These are phyloP conservation scores for Ceratobasidium sp. DNA, from an alignment of 1,284 basidiomycete species.

Conservation along the genomic window DNA sequence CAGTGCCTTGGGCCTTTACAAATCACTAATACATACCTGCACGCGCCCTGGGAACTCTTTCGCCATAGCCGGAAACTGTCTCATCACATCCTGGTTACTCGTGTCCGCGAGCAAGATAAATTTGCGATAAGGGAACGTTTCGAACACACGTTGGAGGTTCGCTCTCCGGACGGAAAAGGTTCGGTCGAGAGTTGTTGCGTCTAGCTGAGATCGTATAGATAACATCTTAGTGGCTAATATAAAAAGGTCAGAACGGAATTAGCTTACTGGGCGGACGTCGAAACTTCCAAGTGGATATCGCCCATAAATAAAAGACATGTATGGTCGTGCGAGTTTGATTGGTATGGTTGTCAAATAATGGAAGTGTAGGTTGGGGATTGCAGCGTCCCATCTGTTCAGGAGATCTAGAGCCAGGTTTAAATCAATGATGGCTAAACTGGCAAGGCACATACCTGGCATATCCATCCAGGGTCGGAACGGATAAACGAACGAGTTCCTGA, in stretches of 20 bases:
- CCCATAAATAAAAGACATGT: slow-evolving; percentile 47
- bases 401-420: slow-evolving; percentile 9
- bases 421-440: neutral
- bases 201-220: slow-evolving; percentile 22
- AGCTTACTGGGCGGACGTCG: slow-evolving; percentile 44
- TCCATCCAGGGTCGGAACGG: slow-evolving; percentile 47
- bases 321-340: slow-evolving; percentile 39
- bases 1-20: neutral
- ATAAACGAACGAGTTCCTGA: slow-evolving; percentile 47
- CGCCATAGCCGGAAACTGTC: slow-evolving; percentile 46
- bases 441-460: slow-evolving; percentile 45
- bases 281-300: slow-evolving; percentile 48
- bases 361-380: slow-evolving; percentile 46
- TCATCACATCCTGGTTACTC: slow-evolving; percentile 47
- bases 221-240: neutral
- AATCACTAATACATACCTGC: slow-evolving; percentile 20
- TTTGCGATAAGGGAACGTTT: slow-evolving; percentile 48
- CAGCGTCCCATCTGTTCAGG: slow-evolving; percentile 22
- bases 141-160: slow-evolving; percentile 44
- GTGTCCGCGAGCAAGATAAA: slow-evolving; percentile 49
- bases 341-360: slow-evolving; percentile 49
- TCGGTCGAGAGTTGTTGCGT: slow-evolving; percentile 46
- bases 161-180: slow-evolving; percentile 44
- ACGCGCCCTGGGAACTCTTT: slow-evolving; percentile 46
- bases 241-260: neutral